Evolutionary conservation across 768 basidiomycete species (phyloP), one percentile per base, ranked within the genome.

Genomic region (Butyriboletus loyo): DNA sequence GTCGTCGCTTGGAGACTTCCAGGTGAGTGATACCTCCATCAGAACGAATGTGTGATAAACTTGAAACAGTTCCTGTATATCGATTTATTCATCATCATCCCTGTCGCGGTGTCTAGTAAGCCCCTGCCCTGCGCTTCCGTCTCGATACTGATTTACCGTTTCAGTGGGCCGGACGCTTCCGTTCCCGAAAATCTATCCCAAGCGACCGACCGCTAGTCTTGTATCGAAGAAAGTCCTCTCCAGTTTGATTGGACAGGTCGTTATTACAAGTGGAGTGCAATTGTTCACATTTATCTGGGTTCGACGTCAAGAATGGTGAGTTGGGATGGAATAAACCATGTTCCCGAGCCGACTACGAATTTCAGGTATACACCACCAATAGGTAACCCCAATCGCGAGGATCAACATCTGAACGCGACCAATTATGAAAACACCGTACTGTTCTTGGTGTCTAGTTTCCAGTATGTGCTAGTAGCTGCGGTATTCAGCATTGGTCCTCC

Each of bases 401-500:
- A 78, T 54, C 80, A 86, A 68, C 83, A 91, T 60, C 77, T 98
- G 39, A 82, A 92, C 53, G 86, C 92, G 21, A 82, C 74, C 37
- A 98, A 95, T 67, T 95, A 81, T 63, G 97, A 98, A 69, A 98
- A 99, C 67, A 85, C 97, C 6, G 84, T 81, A 27, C 71, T 99
- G 51, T 99, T 99, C 74, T 71, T 98, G 58, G 76, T 98, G 39
- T 98, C 97, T 10, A 97, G 93, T 56, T 98, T 98, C 84, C 97
- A 99, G 73, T 99, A 99, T 69, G 92, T 98, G 63, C 76, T 98
- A 44, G 91, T 97, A 8, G 97, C 96, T 13, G 96, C 87, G 0
- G 93, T 98, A 1, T 99, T 98, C 74, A 96, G 92, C 67, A 97
- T 98, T 59, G 97, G 97, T 0, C 95, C 95, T 4, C 97, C 97